Percentiles rank a stretch among this genome's conserved stretches.
Evolutionary conservation across 495 filamentous ascomycete species (phyloP).

Genomic region (Daldinia caldariorum): DNA sequence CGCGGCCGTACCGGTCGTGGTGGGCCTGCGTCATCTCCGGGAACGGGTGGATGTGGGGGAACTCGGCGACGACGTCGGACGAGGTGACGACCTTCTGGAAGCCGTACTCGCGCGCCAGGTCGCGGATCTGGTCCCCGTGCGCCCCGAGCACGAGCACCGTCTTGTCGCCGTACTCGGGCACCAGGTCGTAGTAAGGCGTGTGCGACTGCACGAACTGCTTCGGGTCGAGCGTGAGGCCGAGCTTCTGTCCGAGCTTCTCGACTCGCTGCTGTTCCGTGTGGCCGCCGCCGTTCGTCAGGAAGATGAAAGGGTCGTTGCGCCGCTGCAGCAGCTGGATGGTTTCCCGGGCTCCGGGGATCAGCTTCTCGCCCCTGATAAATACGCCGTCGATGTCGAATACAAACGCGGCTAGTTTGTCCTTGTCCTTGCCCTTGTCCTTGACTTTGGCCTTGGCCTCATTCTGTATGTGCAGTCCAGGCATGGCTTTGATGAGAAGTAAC

Average conservation of each 20-base stretch:
- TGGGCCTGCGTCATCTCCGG: conserved; percentile 67
- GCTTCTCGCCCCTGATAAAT: conserved; percentile 74
- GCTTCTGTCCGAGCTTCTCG: conserved; percentile 68
- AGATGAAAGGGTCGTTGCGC: conserved; percentile 77
- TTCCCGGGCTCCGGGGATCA: conserved; percentile 72
- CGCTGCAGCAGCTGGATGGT: conserved; percentile 70
- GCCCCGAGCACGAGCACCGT: conserved; percentile 77
- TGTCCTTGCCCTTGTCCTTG: conserved; percentile 6
- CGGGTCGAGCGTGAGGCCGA: conserved; percentile 64
- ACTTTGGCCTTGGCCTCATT: conserved; percentile 14
- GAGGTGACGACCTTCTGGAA: conserved; percentile 81
- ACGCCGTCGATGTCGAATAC: conserved; percentile 92
- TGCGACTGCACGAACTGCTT: conserved; percentile 82
- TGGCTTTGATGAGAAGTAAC: neutral
- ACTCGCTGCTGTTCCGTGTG: conserved; percentile 75
- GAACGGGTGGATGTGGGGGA: conserved; percentile 78
- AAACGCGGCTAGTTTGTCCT: conserved; percentile 66
- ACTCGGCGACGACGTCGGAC: conserved; percentile 72
- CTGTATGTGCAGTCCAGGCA: neutral
- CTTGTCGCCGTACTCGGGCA: conserved; percentile 67
- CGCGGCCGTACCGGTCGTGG: conserved; percentile 68
- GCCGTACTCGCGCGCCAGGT: conserved; percentile 79
- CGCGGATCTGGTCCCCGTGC: conserved; percentile 72
- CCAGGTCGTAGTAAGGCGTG: conserved; percentile 71
- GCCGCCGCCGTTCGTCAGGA: conserved; percentile 89